Evolutionary conservation across 2,329 filamentous ascomycete species (phyloP).

Genomic region (Periconia sp.): DNA sequence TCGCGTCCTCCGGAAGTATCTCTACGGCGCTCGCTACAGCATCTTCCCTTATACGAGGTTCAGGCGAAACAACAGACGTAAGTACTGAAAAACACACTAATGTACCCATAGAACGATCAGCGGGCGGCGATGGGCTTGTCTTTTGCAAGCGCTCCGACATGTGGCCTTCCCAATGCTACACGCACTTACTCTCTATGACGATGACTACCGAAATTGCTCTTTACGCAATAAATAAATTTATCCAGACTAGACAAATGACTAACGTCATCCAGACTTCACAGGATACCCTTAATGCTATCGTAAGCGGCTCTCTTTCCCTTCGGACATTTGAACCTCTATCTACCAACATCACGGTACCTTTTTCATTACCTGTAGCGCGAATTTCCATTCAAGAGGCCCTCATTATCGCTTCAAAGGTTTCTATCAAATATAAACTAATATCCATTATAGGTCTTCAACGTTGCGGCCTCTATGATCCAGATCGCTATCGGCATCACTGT

Average conservation of each 20-base stretch:
- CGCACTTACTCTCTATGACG: no score
- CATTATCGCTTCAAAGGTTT: no score
- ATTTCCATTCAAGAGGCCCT: conserved; percentile 12
- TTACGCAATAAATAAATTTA: no score
- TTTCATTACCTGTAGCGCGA: background rate
- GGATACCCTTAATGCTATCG: conserved; percentile 11
- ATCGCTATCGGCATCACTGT: conserved; percentile 59
- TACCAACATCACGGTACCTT: background rate
- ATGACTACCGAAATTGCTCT: no score
- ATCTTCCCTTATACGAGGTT: conserved; percentile 30
- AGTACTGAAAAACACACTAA: conserved; percentile 6
- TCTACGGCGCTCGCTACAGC: conserved; percentile 35
- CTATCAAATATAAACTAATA: no score
- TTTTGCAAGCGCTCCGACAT: no score
- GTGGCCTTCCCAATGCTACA: no score
- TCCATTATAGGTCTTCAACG: conserved; percentile 46
- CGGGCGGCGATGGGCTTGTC: background rate
- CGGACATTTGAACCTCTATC: background rate
- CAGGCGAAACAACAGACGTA: conserved; percentile 21
- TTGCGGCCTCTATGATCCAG: conserved; percentile 56
- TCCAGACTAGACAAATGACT: background rate
- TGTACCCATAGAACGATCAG: background rate
- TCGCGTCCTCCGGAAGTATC: conserved; percentile 38
- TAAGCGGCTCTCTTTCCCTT: background rate
- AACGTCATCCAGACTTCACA: conserved; percentile 2